Evolutionary conservation across 345 rosid genomes (phyloP), one percentile per base, ranked within the genome.

Genomic region (Eucalyptus erythrocorys): DNA sequence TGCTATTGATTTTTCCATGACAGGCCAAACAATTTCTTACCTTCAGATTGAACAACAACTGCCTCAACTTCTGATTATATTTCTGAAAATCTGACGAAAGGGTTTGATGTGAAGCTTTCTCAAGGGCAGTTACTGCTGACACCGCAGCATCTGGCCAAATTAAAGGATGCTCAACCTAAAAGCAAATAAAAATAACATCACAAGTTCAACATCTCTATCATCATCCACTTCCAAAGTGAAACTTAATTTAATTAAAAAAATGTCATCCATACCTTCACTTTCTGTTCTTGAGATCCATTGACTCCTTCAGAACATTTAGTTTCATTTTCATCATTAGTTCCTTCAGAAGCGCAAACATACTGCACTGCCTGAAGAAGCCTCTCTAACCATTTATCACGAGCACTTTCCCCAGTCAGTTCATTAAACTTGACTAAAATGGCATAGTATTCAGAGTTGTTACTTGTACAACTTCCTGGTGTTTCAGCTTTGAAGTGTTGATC

Each of bases 141-240:
- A 97, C 96, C 86, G 98, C 98, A 91, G 92, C 95, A 93, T 98
- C 97, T 50, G 99, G 99, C 99, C 99, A 98, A 89, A 91, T 85
- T 89, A 97, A 96, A 45, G 89, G 86, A 86, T 93, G 94, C 68
- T 80, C 89, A 55, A 53, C 91, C 99, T 97, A 94, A 88, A 92
- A 85, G 81, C 43, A 88, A 26, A 87, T 89, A 64, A 55, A 88
- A 40, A 51, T 59, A 51, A 87, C 10, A 21, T 85, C 80, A 47
- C 59, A 59, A 87, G 30, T 48, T 61, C 48, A 15, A 10, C 53
- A 49, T 32, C n/a, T n/a, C 43, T 53, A 64, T 50, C 53, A 50
- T 86, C 48, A 76, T 86, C 37, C 48, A 76, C 79, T 80, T 87
- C 61, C 43, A 42, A 30, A 55, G 66, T 40, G 86, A 16, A 82